Percentiles rank a stretch among this genome's conserved stretches.
Conservation (phyloP, 129 eudicot species). For the Arctium minus region DNA sequence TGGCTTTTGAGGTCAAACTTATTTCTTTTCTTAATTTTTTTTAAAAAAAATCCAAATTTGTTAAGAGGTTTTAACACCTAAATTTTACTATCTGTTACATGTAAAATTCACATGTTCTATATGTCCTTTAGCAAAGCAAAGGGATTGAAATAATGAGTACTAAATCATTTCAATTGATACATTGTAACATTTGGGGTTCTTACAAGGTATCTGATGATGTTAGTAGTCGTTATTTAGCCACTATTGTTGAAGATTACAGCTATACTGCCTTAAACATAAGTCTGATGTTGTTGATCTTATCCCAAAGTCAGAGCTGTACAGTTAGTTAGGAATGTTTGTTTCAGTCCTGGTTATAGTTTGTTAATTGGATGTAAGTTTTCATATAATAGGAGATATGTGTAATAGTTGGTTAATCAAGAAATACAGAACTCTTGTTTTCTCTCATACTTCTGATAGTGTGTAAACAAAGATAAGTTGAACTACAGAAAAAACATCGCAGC, state of each 20-base stretch:
- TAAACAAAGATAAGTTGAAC: not conserved
- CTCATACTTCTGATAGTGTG: not conserved
- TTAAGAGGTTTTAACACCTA: not conserved
- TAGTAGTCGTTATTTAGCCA: not conserved
- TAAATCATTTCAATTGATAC: not conserved
- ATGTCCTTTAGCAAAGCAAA: not conserved
- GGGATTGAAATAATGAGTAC: not conserved
- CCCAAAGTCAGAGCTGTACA: not conserved
- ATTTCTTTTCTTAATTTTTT: not conserved
- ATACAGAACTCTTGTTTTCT: not conserved
- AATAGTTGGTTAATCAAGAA: not conserved
- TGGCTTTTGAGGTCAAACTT: slow-evolving; percentile 5
- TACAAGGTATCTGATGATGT: not conserved
- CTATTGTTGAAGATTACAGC: not conserved
- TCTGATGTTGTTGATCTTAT: not conserved
- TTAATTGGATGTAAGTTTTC: not conserved
- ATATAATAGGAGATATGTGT: not conserved
- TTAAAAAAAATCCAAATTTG: too few species aligned
- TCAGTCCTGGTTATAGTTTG: not conserved
- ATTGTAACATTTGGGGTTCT: not conserved
- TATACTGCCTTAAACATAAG: not conserved
- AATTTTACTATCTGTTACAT: not conserved
- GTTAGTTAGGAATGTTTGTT: not conserved
- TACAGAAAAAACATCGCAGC: not conserved
- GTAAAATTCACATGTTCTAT: not conserved